These are phyloP conservation scores for Closterium sp. DNA, from an alignment of 139 green algal genomes.

Conservation along the genomic window DNA sequence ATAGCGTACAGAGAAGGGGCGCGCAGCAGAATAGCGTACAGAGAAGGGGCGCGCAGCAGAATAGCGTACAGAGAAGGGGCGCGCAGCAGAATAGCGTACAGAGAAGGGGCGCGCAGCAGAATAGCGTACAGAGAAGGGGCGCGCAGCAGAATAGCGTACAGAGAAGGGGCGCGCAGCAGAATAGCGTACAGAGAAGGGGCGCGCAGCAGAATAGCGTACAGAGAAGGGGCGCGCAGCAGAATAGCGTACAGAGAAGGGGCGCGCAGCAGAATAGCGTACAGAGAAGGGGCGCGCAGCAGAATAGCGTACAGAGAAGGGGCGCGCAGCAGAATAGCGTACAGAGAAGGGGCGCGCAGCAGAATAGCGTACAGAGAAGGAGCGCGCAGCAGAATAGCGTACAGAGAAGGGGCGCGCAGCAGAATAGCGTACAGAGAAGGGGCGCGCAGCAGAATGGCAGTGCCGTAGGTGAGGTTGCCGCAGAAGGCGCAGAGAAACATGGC, in stretches of 20 bases:
- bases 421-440: constrained; percentile 13
- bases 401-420: background rate
- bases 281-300: too few relatives aligned
- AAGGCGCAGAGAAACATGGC: constrained; percentile 82
- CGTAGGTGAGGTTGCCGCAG: constrained; percentile 75
- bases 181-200: too few relatives aligned
- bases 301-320: too few relatives aligned
- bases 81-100: constrained; percentile 78
- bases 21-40: too few relatives aligned
- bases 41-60: background rate
- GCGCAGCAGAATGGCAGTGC: constrained; percentile 73
- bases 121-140: too few relatives aligned
- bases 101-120: too few relatives aligned
- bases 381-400: too few relatives aligned
- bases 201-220: too few relatives aligned
- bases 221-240: background rate
- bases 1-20: too few relatives aligned
- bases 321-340: background rate
- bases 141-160: background rate
- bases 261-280: constrained; percentile 78
- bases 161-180: constrained; percentile 62
- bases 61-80: constrained; percentile 13
- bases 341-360: constrained; percentile 62
- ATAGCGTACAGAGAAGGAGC: constrained; percentile 59
- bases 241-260: constrained; percentile 13